Conservation (phyloP, 345 rosid species). For the Citrus trifoliata region DNA sequence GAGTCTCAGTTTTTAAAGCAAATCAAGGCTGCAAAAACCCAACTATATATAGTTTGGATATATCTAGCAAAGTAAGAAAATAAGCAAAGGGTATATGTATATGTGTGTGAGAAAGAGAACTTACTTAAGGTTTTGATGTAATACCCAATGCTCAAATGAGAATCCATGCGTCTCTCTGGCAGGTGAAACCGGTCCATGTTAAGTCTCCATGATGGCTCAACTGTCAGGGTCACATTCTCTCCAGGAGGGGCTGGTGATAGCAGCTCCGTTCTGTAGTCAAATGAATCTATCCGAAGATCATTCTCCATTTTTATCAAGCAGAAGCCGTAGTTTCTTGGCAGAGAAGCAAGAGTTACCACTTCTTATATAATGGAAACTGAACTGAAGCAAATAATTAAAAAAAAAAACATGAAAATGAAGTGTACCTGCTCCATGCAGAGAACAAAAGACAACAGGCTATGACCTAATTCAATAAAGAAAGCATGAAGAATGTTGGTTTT, state of each 20-base stretch:
- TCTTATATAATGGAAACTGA: not conserved
- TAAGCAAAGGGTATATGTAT: no score
- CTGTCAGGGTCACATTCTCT: not conserved
- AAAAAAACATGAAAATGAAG: not conserved
- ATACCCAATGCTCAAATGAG: slow-evolving; percentile 17
- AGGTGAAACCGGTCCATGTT: slow-evolving; percentile 34
- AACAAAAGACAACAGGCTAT: not conserved
- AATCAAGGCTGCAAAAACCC: not conserved
- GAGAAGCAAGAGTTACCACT: not conserved
- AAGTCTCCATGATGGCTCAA: slow-evolving; percentile 44
- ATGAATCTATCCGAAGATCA: slow-evolving; percentile 32
- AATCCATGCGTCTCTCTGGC: slow-evolving; percentile 25
- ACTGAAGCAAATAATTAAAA: no score
- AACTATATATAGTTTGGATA: no score
- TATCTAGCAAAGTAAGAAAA: not conserved
- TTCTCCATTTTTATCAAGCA: slow-evolving; percentile 16
- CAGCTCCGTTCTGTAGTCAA: slow-evolving; percentile 43
- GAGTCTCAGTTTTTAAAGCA: not conserved
- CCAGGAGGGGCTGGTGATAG: slow-evolving; percentile 37
- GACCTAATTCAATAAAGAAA: not conserved
- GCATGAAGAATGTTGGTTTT: slow-evolving; percentile 24
- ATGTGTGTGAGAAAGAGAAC: not conserved
- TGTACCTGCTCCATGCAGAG: slow-evolving; percentile 10
- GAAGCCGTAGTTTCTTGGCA: not conserved
- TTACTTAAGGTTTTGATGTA: slow-evolving; percentile 22